Conservation (phyloP, 2,329 filamentous ascomycete genomes). For the Basipetospora sp. region DNA sequence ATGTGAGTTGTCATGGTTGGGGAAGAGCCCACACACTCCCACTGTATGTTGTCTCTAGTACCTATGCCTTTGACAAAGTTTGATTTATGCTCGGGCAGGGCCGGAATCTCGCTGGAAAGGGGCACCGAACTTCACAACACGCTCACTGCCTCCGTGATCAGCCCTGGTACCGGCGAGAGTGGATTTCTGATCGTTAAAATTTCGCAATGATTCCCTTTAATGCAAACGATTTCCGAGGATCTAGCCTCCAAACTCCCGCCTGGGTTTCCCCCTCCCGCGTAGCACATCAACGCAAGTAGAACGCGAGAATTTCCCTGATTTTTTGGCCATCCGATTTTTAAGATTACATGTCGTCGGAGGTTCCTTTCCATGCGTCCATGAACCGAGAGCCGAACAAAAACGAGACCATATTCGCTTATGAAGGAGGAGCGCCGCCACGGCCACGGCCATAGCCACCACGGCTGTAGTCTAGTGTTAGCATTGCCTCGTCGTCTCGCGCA, state of each 20-base stretch:
- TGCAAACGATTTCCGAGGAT: slow-evolving; percentile 36
- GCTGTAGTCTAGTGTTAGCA: no score
- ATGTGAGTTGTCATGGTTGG: no score
- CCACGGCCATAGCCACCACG: slow-evolving; percentile 83
- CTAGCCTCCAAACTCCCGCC: slow-evolving; percentile 33
- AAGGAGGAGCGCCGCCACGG: slow-evolving; percentile 55
- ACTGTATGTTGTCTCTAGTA: no score
- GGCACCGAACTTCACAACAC: background rate
- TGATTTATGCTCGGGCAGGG: no score
- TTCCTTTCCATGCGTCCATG: slow-evolving; percentile 28
- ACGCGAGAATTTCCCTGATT: slow-evolving; percentile 21
- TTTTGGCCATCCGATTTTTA: slow-evolving; percentile 26
- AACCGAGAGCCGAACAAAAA: slow-evolving; percentile 28
- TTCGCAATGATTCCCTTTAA: slow-evolving; percentile 16
- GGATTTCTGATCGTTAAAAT: slow-evolving; percentile 3
- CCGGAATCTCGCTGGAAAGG: no score
- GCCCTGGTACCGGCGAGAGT: slow-evolving; percentile 8
- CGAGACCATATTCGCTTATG: slow-evolving; percentile 31
- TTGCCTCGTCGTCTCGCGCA: no score
- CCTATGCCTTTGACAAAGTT: no score
- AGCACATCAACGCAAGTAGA: slow-evolving; percentile 25
- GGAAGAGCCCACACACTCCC: no score
- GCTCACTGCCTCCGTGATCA: slow-evolving; percentile 26
- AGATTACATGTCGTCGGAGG: slow-evolving; percentile 30
- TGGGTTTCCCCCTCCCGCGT: slow-evolving; percentile 23